phyloP scores from a whole-genome alignment of 2,329 filamentous ascomycete genomes.

The Fusarium denticulatum region DNA sequence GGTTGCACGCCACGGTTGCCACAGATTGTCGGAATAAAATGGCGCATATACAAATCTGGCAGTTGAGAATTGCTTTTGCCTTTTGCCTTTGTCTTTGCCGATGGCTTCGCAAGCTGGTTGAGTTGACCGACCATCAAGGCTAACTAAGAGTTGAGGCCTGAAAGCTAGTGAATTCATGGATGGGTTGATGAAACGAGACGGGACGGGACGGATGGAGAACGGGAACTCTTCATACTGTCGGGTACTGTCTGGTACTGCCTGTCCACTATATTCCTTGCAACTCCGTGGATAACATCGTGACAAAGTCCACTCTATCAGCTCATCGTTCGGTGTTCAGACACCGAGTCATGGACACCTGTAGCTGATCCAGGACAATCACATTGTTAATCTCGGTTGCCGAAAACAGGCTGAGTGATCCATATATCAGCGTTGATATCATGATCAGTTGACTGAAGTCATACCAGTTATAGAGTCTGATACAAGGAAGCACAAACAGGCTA shows the following conservation, averaged over 20 bases:
- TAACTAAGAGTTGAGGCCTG: not conserved
- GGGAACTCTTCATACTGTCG: constrained; percentile 1
- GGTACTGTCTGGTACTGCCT: not conserved
- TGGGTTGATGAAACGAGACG: constrained; percentile 25
- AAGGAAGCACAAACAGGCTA: constrained; percentile 3
- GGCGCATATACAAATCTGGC: constrained; percentile 32
- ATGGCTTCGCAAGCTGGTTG: no score
- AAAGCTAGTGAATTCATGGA: not conserved
- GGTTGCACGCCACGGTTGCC: constrained; percentile 34
- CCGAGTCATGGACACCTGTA: constrained; percentile 6
- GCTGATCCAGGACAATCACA: not conserved
- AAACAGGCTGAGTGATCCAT: not conserved
- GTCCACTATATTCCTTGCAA: not conserved
- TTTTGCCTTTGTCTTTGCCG: not conserved
- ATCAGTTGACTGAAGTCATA: not conserved
- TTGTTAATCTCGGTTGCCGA: constrained; percentile 7
- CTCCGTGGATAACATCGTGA: constrained; percentile 11
- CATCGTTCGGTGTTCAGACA: not conserved
- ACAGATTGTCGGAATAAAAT: constrained; percentile 26
- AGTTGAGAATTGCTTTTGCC: constrained; percentile 1
- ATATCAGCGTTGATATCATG: not conserved
- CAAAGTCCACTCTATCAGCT: constrained; percentile 7
- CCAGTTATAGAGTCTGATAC: not conserved
- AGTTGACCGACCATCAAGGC: not conserved
- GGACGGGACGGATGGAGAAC: constrained; percentile 20